These are phyloP conservation scores for Bidens hawaiensis DNA, from an alignment of 140 eudicot genomes.

Conservation along the genomic window DNA sequence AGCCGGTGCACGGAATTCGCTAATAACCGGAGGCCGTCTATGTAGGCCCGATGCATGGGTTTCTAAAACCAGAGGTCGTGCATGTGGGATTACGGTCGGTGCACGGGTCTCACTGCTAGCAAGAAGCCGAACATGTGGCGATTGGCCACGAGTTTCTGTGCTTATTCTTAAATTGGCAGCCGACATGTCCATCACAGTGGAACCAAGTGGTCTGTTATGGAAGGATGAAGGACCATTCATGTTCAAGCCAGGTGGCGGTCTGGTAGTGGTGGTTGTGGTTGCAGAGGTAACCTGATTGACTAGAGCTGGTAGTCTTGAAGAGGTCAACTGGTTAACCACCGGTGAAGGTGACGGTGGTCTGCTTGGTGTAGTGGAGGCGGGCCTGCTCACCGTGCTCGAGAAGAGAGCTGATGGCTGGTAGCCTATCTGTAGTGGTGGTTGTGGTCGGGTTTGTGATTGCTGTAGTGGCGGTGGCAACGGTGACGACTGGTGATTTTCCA, in stretches of 20 bases:
- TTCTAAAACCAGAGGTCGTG: not conserved
- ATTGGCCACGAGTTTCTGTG: constrained; percentile 11
- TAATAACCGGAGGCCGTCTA: not conserved
- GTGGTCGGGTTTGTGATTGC: not conserved
- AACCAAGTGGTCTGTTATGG: constrained; percentile 24
- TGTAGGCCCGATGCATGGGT: not conserved
- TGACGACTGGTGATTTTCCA: constrained; percentile 23
- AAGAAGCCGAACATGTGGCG: constrained; percentile 1
- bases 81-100: no score
- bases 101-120: not conserved
- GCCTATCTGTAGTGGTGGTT: constrained; percentile 35
- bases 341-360: constrained; percentile 17
- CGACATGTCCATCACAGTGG: constrained; percentile 27
- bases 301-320: constrained; percentile 7
- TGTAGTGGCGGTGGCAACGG: constrained; percentile 4
- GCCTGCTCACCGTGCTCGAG: constrained; percentile 20
- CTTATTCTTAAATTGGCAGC: constrained; percentile 28
- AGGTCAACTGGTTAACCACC: not conserved
- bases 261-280: not conserved
- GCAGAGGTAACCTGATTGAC: not conserved
- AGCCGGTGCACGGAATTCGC: not conserved
- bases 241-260: constrained; percentile 6
- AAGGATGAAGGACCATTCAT: not conserved
- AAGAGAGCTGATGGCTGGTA: constrained; percentile 31
- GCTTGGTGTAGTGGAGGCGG: not conserved